phyloP scores from a whole-genome alignment of 2,329 filamentous ascomycete species.

The Atkinsonella texensis region DNA sequence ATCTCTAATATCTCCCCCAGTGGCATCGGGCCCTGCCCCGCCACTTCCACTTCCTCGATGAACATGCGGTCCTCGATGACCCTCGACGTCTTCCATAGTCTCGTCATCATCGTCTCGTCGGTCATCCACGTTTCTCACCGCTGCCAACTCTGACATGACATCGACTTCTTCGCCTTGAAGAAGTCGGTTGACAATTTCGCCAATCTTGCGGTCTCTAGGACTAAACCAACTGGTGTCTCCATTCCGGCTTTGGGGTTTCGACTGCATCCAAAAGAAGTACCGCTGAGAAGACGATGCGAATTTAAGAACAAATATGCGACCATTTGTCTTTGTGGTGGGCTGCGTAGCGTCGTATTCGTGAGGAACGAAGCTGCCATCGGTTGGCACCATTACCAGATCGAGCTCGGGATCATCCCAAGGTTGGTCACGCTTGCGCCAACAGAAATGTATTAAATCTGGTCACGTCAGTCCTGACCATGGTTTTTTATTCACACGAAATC shows the following conservation, averaged over 20 bases:
- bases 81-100: conserved; percentile 50
- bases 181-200: conserved; percentile 72
- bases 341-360: conserved; percentile 53
- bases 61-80: conserved; percentile 45
- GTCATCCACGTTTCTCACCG: conserved; percentile 41
- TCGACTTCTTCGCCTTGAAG: conserved; percentile 85
- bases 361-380: conserved; percentile 75
- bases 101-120: conserved; percentile 43
- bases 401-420: conserved; percentile 63
- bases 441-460: conserved; percentile 86
- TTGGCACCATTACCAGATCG: conserved; percentile 88
- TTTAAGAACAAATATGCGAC: conserved; percentile 85
- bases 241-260: conserved; percentile 61
- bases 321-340: conserved; percentile 57
- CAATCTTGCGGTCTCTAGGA: conserved; percentile 73
- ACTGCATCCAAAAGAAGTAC: conserved; percentile 94
- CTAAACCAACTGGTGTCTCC: conserved; percentile 70
- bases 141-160: conserved; percentile 58
- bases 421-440: conserved; percentile 76
- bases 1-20: conserved; percentile 80
- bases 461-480: background rate
- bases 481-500: no score
- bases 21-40: conserved; percentile 75
- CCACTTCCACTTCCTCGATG: conserved; percentile 54
- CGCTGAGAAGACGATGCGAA: conserved; percentile 86